A percentile compares a stretch with the other conserved stretches of the same genome.
Evolutionary conservation across 73 alveolate genomes (phyloP).

Genomic region (Symbiodinium natans): DNA sequence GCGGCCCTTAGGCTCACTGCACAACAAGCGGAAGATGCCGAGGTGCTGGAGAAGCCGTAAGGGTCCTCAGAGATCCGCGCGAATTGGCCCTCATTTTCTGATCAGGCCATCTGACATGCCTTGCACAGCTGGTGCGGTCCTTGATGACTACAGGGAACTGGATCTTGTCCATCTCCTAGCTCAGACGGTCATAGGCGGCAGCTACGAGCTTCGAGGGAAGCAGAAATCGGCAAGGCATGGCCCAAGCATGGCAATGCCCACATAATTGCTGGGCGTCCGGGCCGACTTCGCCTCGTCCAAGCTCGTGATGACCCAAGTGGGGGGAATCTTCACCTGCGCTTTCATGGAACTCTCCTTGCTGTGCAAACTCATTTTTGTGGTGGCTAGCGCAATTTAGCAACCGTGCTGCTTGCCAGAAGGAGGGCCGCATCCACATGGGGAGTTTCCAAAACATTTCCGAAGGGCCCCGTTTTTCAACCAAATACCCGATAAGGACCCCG

Average conservation of each 20-base stretch:
- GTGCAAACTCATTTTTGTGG: too few relatives aligned
- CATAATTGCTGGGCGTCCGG: background rate
- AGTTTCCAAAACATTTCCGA: too few relatives aligned
- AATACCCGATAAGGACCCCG: too few relatives aligned
- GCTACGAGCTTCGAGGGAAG: background rate
- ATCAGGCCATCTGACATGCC: too few relatives aligned
- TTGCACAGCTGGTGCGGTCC: constrained; percentile 9
- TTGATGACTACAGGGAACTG: constrained; percentile 84
- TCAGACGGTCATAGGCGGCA: background rate
- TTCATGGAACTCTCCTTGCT: too few relatives aligned
- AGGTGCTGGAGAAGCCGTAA: constrained; percentile 62
- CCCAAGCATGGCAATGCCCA: background rate
- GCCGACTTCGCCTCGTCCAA: constrained; percentile 35
- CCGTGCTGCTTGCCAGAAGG: too few relatives aligned
- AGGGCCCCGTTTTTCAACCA: too few relatives aligned
- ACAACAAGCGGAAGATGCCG: background rate
- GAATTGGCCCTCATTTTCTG: background rate
- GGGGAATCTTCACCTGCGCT: constrained; percentile 76
- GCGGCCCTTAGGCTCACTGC: too few relatives aligned
- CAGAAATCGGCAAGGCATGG: background rate
- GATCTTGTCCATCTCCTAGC: constrained; percentile 58
- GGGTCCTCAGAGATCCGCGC: constrained; percentile 17
- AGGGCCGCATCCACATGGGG: too few relatives aligned
- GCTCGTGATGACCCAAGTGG: constrained; percentile 74
- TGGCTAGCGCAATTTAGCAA: too few relatives aligned